phyloP scores from a whole-genome alignment of 257 asterid genomes.

The Leonotis leonurus region DNA sequence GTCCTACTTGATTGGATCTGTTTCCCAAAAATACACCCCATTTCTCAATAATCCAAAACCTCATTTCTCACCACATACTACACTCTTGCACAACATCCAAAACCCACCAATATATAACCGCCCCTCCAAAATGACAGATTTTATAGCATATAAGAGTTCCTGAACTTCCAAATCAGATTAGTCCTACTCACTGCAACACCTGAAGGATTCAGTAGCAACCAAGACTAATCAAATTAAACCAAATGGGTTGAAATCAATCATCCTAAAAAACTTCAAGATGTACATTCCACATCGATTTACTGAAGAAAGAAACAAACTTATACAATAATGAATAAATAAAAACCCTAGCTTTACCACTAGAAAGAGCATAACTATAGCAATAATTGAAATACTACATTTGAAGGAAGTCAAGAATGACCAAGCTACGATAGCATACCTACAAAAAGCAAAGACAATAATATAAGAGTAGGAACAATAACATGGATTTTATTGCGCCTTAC shows the following conservation, averaged over 20 bases:
- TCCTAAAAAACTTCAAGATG: conserved; percentile 1
- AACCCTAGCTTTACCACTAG: conserved; percentile 46
- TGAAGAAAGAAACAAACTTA: conserved; percentile 10
- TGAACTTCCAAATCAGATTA: conserved; percentile 19
- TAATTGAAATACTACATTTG: conserved; percentile 38
- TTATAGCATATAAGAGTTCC: conserved; percentile 19
- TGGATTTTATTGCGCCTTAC: conserved; percentile 29
- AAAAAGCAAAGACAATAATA: conserved; percentile 20
- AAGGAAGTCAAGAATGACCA: conserved; percentile 49
- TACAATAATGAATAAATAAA: conserved; percentile 19
- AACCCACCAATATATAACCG: conserved; percentile 20
- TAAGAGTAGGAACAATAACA: conserved; percentile 14
- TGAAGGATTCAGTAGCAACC: conserved; percentile 8
- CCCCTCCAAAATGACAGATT: neutral
- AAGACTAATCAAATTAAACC: conserved; percentile 15
- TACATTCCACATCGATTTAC: conserved; percentile 4
- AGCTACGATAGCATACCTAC: conserved; percentile 26
- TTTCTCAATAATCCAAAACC: conserved; percentile 48
- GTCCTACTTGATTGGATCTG: conserved; percentile 51
- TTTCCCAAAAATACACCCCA: conserved; percentile 92
- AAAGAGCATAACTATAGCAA: conserved; percentile 42
- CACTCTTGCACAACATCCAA: conserved; percentile 37
- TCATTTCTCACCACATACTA: conserved; percentile 64
- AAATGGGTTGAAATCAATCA: conserved; percentile 17
- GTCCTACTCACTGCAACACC: conserved; percentile 14